A percentile compares a stretch with the other conserved stretches of the same genome.
These are phyloP conservation scores for Nicotiana knightiana DNA, from an alignment of 257 asterid genomes.

Conservation along the genomic window DNA sequence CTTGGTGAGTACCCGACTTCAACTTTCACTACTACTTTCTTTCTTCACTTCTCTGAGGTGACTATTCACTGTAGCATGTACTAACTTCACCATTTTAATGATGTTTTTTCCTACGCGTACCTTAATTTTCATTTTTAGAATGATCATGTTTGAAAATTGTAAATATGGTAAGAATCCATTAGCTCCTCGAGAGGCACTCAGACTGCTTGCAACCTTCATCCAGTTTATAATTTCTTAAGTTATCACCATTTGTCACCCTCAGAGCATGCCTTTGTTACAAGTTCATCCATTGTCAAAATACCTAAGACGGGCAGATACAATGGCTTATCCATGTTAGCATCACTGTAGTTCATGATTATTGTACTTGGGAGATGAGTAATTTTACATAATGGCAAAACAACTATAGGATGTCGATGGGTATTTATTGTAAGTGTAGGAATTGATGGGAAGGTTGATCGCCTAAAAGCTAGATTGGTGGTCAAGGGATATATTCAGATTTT, in stretches of 20 bases:
- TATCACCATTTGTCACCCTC: background rate
- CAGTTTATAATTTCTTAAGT: background rate
- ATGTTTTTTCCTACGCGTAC: background rate
- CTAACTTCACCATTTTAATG: background rate
- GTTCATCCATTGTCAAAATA: background rate
- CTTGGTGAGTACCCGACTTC: background rate
- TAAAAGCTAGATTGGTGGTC: background rate
- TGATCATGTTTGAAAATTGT: background rate
- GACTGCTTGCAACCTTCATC: background rate
- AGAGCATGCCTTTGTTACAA: background rate
- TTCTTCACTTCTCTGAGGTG: background rate
- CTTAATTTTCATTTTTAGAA: background rate
- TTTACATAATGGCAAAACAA: background rate
- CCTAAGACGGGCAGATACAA: background rate
- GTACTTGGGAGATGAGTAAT: background rate
- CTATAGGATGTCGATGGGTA: background rate
- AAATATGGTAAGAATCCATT: background rate
- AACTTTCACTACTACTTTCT: background rate
- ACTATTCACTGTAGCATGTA: background rate
- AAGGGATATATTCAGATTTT: background rate
- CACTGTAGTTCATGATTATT: background rate
- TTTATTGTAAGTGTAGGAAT: background rate
- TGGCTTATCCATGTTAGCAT: background rate
- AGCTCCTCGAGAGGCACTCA: background rate
- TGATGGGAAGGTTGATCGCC: background rate